phyloP scores from a whole-genome alignment of 306 rosid species.

The Fragaria ananassa region DNA sequence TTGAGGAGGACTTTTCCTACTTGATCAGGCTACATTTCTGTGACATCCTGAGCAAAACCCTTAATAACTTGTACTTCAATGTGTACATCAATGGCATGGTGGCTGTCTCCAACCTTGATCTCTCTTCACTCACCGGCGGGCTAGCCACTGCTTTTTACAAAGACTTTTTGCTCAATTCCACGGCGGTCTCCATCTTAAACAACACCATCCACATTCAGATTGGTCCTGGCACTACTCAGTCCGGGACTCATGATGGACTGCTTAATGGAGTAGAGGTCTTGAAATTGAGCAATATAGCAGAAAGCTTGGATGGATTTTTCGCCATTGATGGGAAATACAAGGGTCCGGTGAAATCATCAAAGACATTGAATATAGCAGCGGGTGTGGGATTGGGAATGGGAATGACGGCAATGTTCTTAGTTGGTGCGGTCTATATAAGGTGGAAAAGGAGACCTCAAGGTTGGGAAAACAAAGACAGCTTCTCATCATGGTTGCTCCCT shows the following conservation, averaged over 20 bases:
- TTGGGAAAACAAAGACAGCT: constrained; percentile 42
- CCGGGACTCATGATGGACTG: constrained; percentile 47
- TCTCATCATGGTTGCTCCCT: constrained; percentile 75
- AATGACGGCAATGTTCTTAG: constrained; percentile 31
- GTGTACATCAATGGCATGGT: constrained; percentile 57
- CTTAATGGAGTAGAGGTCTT: constrained; percentile 78
- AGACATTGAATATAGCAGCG: constrained; percentile 35
- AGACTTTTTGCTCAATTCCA: constrained; percentile 50
- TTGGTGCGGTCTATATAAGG: constrained; percentile 30
- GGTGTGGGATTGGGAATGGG: constrained; percentile 49
- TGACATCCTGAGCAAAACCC: constrained; percentile 63
- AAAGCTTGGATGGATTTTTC: constrained; percentile 59
- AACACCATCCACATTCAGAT: constrained; percentile 53
- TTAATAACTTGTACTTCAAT: constrained; percentile 47
- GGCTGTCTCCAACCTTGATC: constrained; percentile 50
- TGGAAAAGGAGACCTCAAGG: constrained; percentile 54
- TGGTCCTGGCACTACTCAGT: constrained; percentile 42
- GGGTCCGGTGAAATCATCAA: constrained; percentile 29
- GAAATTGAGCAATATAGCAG: constrained; percentile 59
- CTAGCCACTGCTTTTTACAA: constrained; percentile 54
- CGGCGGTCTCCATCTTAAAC: constrained; percentile 30
- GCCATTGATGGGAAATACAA: constrained; percentile 44
- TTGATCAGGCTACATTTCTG: constrained; percentile 82
- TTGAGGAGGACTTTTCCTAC: constrained; percentile 57
- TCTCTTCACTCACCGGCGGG: constrained; percentile 51